These are phyloP conservation scores for Penicillium rolfsii DNA, from an alignment of 2,329 filamentous ascomycete species.

Conservation along the genomic window DNA sequence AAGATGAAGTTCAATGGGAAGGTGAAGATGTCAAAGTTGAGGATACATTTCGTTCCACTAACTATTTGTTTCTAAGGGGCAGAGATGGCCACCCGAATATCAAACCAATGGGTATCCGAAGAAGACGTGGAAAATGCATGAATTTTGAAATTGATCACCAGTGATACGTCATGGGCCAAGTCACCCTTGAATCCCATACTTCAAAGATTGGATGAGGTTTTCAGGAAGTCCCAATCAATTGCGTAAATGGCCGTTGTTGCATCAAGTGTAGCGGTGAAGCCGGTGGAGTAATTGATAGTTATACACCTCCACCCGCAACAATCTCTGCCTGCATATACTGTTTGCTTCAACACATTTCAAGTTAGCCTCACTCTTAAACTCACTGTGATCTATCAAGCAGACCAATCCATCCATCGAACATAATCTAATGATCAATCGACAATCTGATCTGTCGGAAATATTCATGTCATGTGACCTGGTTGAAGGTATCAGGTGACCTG, in stretches of 20 bases:
- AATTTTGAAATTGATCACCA: background rate
- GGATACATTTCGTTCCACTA: too few relatives aligned
- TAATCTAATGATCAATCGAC: background rate
- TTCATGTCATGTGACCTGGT: background rate
- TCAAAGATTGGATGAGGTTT: background rate
- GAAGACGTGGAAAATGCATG: too few relatives aligned
- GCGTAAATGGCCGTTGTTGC: background rate
- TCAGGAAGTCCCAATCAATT: background rate
- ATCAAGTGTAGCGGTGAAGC: slow-evolving; percentile 2
- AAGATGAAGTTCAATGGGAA: too few relatives aligned
- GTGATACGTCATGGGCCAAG: background rate
- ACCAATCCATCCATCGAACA: background rate
- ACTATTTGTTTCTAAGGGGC: too few relatives aligned
- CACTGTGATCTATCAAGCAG: too few relatives aligned
- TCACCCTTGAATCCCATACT: too few relatives aligned
- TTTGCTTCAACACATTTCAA: background rate
- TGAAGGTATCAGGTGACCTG: background rate
- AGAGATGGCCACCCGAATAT: too few relatives aligned
- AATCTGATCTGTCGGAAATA: slow-evolving; percentile 3
- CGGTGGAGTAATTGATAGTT: background rate
- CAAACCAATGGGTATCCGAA: too few relatives aligned
- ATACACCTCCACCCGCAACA: background rate
- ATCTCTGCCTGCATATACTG: background rate
- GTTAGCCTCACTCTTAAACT: background rate
- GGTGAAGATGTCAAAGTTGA: too few relatives aligned